Evolutionary conservation across 495 filamentous ascomycete genomes (phyloP).

Genomic region (Aspergillus bridgeri): DNA sequence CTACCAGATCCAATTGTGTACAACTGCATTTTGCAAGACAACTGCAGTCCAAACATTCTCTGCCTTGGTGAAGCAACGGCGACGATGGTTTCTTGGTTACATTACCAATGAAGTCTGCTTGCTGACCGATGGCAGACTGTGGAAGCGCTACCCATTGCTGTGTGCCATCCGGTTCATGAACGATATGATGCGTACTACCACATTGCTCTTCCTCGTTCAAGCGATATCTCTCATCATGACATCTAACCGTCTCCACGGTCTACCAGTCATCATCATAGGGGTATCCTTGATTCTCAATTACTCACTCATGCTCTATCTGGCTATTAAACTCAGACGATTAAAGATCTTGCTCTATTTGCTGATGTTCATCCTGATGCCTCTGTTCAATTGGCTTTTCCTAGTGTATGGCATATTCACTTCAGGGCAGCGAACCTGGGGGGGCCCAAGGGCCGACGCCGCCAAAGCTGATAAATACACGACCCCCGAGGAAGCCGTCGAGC

Average conservation of each 20-base stretch:
- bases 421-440: conserved; percentile 94
- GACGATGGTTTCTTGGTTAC: conserved; percentile 95
- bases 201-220: conserved; percentile 94
- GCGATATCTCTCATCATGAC: conserved; percentile 84
- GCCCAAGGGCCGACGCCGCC: conserved; percentile 88
- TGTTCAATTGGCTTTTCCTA: conserved; percentile 99
- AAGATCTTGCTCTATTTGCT: conserved; percentile 94
- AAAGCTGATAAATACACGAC: conserved; percentile 75
- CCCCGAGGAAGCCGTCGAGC: conserved; percentile 77
- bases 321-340: conserved; percentile 75
- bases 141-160: conserved; percentile 89
- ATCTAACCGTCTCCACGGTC: conserved; percentile 66
- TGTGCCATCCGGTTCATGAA: conserved; percentile 88
- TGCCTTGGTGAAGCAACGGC: conserved; percentile 89
- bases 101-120: conserved; percentile 99
- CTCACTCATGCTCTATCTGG: conserved; percentile 95
- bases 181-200: conserved; percentile 94
- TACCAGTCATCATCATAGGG: conserved; percentile 92
- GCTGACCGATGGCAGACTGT: conserved; percentile 90
- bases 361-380: conserved; percentile 94
- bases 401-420: conserved; percentile 86
- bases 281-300: conserved; percentile 96
- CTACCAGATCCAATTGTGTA: conserved; percentile 97
- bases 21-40: conserved; percentile 96
- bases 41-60: conserved; percentile 88